Evolutionary conservation across 2,329 filamentous ascomycete species (phyloP), one percentile per base, ranked within the genome.

Genomic region (Colletotrichum filicis): DNA sequence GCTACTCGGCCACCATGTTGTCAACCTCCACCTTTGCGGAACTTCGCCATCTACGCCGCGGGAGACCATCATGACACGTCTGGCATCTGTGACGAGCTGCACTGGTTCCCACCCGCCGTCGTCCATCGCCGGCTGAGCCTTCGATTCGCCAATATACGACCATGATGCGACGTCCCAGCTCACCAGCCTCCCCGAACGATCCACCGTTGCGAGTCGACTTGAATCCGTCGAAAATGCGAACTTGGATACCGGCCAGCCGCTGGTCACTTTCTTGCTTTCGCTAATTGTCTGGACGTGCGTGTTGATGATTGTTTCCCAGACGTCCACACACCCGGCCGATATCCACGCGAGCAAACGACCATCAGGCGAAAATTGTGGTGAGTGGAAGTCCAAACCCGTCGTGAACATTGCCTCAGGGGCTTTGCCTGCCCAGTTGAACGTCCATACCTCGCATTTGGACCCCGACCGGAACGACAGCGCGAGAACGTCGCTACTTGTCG

Each of bases 1-100:
- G 14, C 42, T 70, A 14, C 61, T 55, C 60, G 66, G 66, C 71
- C 66, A 73, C 71, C 71, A 66, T 24, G 66, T 65, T 35, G 71
- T 70, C 66, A 73, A 4, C 35, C 60, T 14, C 60, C 71, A 71
- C 35, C 22, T 62, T 66, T 35, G 42, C 8, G 66, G 16, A 49
- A 35, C 56, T 28, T 57, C 32, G 6, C 16, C 32, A 5, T 35
- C 59, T 4, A 49, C 42, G 2, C 66, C 49, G 11, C 67, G 49
- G 19, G 60, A 73, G 24, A 68, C 28, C 14, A 62, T 56, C 49
- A 73, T 37, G 16, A 66, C 71, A 16, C 71, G 56, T 14, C 24
- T 46, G 1, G 57, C 57, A 28, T 59, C 35, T 8, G 61, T 61
- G 6, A 71, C 61, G 26, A 73, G 55, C 56, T 73, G 71, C 56